These are phyloP conservation scores for Penicillium glabrum DNA, from an alignment of 2,329 filamentous ascomycete species.

Conservation along the genomic window DNA sequence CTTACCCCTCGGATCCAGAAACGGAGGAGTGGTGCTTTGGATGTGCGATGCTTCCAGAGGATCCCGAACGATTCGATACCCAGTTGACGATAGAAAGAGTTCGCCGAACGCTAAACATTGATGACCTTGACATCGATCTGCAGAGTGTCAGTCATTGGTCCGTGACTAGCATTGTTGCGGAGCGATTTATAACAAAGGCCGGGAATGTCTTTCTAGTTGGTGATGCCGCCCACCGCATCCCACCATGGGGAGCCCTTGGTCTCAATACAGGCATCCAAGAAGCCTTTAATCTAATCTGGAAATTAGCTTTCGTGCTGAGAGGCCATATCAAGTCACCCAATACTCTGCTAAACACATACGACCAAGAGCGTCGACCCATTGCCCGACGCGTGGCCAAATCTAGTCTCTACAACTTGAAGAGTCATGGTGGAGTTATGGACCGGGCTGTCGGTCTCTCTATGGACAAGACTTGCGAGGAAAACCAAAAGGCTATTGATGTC, in stretches of 20 bases:
- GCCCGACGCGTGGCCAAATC: slow-evolving; percentile 23
- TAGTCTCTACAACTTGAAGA: slow-evolving; percentile 30
- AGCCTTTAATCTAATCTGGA: slow-evolving; percentile 41
- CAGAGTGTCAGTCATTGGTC: slow-evolving; percentile 34
- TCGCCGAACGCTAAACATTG: slow-evolving; percentile 27
- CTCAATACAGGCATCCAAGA: slow-evolving; percentile 41
- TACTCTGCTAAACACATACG: not conserved
- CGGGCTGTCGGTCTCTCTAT: slow-evolving; percentile 30
- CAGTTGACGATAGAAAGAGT: slow-evolving; percentile 25
- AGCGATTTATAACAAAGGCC: slow-evolving; percentile 23
- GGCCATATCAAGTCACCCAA: not conserved
- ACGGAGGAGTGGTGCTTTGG: slow-evolving; percentile 37
- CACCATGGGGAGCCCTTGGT: slow-evolving; percentile 38
- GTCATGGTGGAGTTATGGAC: slow-evolving; percentile 32
- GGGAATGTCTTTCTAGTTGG: slow-evolving; percentile 37
- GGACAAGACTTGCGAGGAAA: slow-evolving; percentile 3
- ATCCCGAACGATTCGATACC: slow-evolving; percentile 24
- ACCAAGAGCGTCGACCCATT: not conserved
- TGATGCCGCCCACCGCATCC: slow-evolving; percentile 39
- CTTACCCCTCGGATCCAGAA: slow-evolving; percentile 26
- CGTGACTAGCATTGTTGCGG: slow-evolving; percentile 28
- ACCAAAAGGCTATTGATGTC: not conserved
- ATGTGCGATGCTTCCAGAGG: slow-evolving; percentile 22
- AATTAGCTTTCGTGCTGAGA: slow-evolving; percentile 20
- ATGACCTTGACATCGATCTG: slow-evolving; percentile 30